These are phyloP conservation scores for Bolboschoenoplectus hybrid DNA, from an alignment of 202 grass and related monocot genomes.

Conservation along the genomic window DNA sequence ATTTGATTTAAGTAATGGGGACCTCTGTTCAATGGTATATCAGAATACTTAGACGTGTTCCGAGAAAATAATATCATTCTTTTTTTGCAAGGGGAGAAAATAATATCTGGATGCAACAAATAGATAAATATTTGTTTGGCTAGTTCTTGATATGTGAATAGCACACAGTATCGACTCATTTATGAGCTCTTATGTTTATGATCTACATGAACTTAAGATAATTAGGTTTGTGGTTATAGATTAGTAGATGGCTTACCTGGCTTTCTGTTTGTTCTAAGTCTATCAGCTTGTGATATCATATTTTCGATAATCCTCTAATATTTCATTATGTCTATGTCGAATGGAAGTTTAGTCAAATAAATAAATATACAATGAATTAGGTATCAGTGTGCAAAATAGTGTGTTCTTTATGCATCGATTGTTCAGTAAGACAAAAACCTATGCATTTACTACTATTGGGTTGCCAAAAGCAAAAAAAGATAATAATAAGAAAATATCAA, in stretches of 20 bases:
- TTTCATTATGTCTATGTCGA: background rate
- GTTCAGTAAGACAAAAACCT: background rate
- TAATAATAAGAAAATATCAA: background rate
- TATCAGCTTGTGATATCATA: background rate
- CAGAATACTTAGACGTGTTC: background rate
- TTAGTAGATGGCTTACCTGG: background rate
- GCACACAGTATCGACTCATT: background rate
- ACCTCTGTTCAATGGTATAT: slow-evolving; percentile 1
- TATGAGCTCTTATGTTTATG: background rate
- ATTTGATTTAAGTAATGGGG: background rate
- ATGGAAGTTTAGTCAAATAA: background rate
- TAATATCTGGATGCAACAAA: background rate
- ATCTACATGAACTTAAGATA: background rate
- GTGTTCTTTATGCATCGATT: background rate
- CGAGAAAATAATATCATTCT: background rate
- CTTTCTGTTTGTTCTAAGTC: background rate
- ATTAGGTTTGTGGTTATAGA: background rate
- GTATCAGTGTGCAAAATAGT: background rate
- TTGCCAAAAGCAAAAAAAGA: background rate
- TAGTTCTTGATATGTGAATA: background rate
- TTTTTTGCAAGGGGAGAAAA: background rate
- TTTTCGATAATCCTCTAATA: background rate
- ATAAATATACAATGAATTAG: background rate
- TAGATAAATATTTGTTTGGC: background rate
- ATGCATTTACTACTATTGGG: background rate